A percentile compares a stretch with the other conserved stretches of the same genome.
phyloP scores from a whole-genome alignment of 805 yeast genomes.

The Metschnikowia peoriensis region DNA sequence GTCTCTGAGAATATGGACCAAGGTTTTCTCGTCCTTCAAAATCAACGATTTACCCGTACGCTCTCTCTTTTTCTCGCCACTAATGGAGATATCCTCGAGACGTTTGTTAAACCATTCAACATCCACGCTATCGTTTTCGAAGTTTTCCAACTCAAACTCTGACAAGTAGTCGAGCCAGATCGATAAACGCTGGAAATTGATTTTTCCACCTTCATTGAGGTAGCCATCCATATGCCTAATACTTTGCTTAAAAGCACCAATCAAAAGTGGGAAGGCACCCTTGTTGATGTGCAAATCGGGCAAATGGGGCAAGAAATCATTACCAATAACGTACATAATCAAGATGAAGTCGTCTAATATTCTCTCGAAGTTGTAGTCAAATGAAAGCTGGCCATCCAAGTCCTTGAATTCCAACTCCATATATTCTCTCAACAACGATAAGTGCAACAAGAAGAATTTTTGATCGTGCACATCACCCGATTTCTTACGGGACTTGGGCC shows the following conservation, averaged over 20 bases:
- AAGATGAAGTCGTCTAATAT: constrained; percentile 89
- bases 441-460: constrained; percentile 77
- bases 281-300: constrained; percentile 92
- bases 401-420: constrained; percentile 80
- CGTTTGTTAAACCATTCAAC: constrained; percentile 89
- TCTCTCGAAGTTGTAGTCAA: constrained; percentile 81
- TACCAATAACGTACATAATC: constrained; percentile 92
- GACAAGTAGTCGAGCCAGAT: constrained; percentile 75
- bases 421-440: constrained; percentile 87
- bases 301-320: constrained; percentile 94
- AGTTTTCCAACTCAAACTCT: constrained; percentile 78
- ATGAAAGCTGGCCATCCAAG: constrained; percentile 59
- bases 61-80: constrained; percentile 68
- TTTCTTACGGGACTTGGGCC: constrained; percentile 43
- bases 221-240: constrained; percentile 77
- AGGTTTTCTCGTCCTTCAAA: constrained; percentile 69
- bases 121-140: constrained; percentile 81
- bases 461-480: constrained; percentile 64
- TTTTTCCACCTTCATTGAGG: constrained; percentile 76
- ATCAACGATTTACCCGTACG: constrained; percentile 63
- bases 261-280: constrained; percentile 92
- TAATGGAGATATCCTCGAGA: constrained; percentile 71
- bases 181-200: constrained; percentile 69
- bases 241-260: constrained; percentile 84
- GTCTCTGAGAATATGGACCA: constrained; percentile 57